phyloP scores from a whole-genome alignment of 169 alveolate genomes.

The Eimeria maxima region DNA sequence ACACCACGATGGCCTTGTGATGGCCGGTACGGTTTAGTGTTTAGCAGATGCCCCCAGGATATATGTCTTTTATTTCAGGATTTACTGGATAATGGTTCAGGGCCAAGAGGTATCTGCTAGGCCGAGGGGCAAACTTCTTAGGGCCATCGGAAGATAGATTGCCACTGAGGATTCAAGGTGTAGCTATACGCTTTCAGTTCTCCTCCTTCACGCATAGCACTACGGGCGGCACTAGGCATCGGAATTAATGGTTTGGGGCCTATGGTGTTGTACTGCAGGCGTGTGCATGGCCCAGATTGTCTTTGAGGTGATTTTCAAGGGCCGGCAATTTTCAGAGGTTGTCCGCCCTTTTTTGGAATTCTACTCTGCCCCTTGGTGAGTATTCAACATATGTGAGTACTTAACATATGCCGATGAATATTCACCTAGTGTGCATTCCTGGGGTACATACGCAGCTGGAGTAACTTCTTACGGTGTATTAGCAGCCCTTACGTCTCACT shows the following conservation, averaged over 20 bases:
- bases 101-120: neutral
- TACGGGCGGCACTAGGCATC: neutral
- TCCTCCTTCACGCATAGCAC: neutral
- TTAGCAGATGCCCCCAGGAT: neutral
- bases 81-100: neutral
- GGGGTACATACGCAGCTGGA: neutral
- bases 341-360: neutral
- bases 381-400: neutral
- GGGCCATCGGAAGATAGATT: neutral
- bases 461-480: neutral
- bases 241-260: conserved; percentile 4
- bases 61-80: neutral
- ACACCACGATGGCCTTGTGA: conserved; percentile 64
- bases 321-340: conserved; percentile 27
- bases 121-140: neutral
- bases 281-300: conserved; percentile 54
- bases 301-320: conserved; percentile 38
- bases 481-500: neutral
- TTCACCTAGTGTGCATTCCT: neutral
- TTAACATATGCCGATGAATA: neutral
- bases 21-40: conserved; percentile 17
- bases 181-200: neutral
- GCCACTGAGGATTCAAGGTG: neutral
- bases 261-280: conserved; percentile 56
- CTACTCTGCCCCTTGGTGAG: conserved; percentile 72